Percentiles rank a stretch among this genome's conserved stretches.
These are phyloP conservation scores for Fomitopsis pinicola DNA, from an alignment of 1,284 basidiomycete species.

Conservation along the genomic window DNA sequence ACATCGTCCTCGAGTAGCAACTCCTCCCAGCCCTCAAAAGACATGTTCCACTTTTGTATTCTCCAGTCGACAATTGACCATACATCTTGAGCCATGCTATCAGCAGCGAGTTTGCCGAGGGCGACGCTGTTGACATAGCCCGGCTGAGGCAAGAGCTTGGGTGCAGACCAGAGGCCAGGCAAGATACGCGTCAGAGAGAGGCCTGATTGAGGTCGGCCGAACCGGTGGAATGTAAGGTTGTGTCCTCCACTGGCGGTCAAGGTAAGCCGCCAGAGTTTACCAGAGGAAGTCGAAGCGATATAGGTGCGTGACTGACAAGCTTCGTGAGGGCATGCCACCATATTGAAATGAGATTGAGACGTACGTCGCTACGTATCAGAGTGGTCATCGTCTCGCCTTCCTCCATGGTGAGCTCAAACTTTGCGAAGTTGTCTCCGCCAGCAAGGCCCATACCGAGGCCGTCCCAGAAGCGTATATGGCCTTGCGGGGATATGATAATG, in stretches of 20 bases:
- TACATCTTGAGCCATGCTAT: constrained; percentile 41
- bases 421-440: constrained; percentile 67
- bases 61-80: constrained; percentile 66
- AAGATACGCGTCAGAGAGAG: constrained; percentile 56
- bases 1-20: constrained; percentile 52
- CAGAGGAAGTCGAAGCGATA: constrained; percentile 62
- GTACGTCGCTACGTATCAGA: constrained; percentile 59
- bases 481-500: constrained; percentile 60
- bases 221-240: constrained; percentile 49
- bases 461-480: constrained; percentile 74
- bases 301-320: constrained; percentile 54
- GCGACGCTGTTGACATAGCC: constrained; percentile 61
- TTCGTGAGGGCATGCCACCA: neutral
- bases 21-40: constrained; percentile 64
- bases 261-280: constrained; percentile 59
- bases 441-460: constrained; percentile 77
- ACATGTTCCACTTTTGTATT: constrained; percentile 65
- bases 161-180: constrained; percentile 48
- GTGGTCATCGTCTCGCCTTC: constrained; percentile 60
- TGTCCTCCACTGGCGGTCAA: constrained; percentile 65
- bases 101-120: constrained; percentile 36
- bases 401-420: constrained; percentile 46
- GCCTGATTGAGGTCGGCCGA: constrained; percentile 51
- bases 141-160: constrained; percentile 30
- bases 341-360: constrained; percentile 17